Base-by-base conservation (phyloP, 352 stramenopile species). In the Pythium insidiosum region DNA sequence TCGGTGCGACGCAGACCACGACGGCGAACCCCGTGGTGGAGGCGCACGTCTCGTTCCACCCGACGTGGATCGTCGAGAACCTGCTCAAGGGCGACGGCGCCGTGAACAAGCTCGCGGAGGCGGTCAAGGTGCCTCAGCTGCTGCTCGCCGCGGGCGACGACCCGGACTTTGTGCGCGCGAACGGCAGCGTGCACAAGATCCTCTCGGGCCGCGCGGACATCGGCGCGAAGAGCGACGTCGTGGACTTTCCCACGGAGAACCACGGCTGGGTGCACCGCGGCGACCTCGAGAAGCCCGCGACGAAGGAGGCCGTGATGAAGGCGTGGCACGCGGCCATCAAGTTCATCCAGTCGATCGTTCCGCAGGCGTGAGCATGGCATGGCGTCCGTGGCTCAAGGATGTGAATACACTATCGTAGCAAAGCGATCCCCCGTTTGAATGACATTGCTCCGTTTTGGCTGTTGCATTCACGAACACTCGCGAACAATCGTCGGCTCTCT, bases 211-310 rank as follows among this genome's bases (percentile, higher is more conserved):
- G 54, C 21, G 22, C 31, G 5, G 54, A 63, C 33, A 18, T 54
- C 13, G 65, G 60, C 16, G 38, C 65, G 10, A 52, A 74, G 42
- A 84, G 72, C 30, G 63, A 82, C 20, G 73, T 82, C 48, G 45
- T 82, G 42, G 58, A 84, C 22, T 94, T 88, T 46, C 55, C 73
- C 10, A 59, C 80, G 46, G 55, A 81, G 66, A 73, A 79, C 16
- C 81, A 94, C 60, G 81, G 81, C 29, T 94, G 78, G 78, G 76
- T 91, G 47, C 70, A 89, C 59, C 81, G 81, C 48, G 76, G 78
- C 42, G 81, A 94, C 66, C 63, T 88, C 38, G 41, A 65, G 46
- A 69, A 91, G 55, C 54, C 66, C 5, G 69, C 66, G 16, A 85
- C 67, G 20, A 85, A 87, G 56, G 54, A 54, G 30, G 58, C 51